Percentiles rank a stretch among this genome's conserved stretches.
Conservation (phyloP, 805 yeast genomes). For the Candida saitoana region DNA sequence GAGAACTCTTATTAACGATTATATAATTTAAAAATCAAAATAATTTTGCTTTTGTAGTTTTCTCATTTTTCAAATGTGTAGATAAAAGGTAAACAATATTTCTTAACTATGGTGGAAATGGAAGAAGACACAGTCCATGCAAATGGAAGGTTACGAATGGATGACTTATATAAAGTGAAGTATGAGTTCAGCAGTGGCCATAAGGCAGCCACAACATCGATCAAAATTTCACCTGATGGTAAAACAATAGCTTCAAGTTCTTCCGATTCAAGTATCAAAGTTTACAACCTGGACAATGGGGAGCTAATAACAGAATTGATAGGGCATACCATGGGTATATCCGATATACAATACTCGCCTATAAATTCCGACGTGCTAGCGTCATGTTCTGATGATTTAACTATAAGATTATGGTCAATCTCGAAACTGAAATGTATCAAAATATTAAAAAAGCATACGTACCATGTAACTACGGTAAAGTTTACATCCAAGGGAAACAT, state of each 20-base stretch:
- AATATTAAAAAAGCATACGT: constrained; percentile 73
- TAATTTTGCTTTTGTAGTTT: too few species aligned
- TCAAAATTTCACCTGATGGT: constrained; percentile 63
- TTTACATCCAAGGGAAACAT: constrained; percentile 76
- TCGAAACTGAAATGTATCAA: constrained; percentile 45
- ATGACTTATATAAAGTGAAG: constrained; percentile 1
- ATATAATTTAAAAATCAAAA: too few species aligned
- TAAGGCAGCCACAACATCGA: constrained; percentile 33
- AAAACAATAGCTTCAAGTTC: constrained; percentile 49
- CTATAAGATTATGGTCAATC: constrained; percentile 70
- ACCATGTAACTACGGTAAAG: constrained; percentile 68
- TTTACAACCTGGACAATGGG: constrained; percentile 25
- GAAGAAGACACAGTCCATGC: neutral
- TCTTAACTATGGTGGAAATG: neutral
- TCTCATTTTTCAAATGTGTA: neutral
- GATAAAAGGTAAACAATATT: neutral
- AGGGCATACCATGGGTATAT: constrained; percentile 70
- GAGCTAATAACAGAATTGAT: constrained; percentile 26
- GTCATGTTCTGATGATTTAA: constrained; percentile 81
- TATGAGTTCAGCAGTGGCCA: constrained; percentile 2
- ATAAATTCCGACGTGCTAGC: constrained; percentile 65
- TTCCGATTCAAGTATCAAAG: constrained; percentile 24
- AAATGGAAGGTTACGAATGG: neutral
- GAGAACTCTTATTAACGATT: too few species aligned
- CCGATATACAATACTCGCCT: constrained; percentile 76